Evolutionary conservation across 1,284 basidiomycete species (phyloP).

Genomic region (Malassezia restricta): DNA sequence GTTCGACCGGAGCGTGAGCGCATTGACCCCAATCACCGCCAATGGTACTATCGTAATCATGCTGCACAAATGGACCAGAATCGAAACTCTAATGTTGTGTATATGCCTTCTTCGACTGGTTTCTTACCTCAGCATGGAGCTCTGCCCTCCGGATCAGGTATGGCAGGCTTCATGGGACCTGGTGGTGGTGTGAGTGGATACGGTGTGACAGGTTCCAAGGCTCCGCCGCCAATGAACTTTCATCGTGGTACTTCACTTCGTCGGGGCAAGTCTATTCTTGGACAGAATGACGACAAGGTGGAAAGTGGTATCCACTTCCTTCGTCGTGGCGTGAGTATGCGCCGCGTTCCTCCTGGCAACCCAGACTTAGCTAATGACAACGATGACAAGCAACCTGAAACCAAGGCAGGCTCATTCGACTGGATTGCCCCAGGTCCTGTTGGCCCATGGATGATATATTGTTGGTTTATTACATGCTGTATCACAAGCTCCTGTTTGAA

Average conservation of each 20-base stretch:
- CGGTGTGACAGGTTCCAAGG: constrained; percentile 28
- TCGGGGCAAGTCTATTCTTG: constrained; percentile 43
- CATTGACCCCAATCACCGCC: constrained; percentile 84
- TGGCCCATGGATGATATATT: constrained; percentile 91
- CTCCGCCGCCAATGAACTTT: constrained; percentile 23
- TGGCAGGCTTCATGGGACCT: constrained; percentile 31
- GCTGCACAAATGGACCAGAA: constrained; percentile 59
- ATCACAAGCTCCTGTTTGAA: constrained; percentile 56
- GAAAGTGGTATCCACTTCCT: constrained; percentile 44
- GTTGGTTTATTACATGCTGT: constrained; percentile 70
- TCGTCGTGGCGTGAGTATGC: constrained; percentile 42
- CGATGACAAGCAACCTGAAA: constrained; percentile 14
- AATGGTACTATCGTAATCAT: constrained; percentile 88
- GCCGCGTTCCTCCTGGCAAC: constrained; percentile 21
- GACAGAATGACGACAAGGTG: constrained; percentile 43
- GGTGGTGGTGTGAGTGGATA: constrained; percentile 44
- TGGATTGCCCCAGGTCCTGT: constrained; percentile 58
- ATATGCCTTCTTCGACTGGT: constrained; percentile 44
- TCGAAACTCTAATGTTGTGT: constrained; percentile 31
- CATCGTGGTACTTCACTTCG: constrained; percentile 26
- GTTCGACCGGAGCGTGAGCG: constrained; percentile 89
- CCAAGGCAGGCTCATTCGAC: constrained; percentile 10
- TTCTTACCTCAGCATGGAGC: constrained; percentile 44
- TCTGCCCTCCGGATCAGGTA: constrained; percentile 25
- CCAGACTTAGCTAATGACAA: constrained; percentile 30